Evolutionary conservation across 257 asterid species (phyloP).

Genomic region (Petunia secreta): DNA sequence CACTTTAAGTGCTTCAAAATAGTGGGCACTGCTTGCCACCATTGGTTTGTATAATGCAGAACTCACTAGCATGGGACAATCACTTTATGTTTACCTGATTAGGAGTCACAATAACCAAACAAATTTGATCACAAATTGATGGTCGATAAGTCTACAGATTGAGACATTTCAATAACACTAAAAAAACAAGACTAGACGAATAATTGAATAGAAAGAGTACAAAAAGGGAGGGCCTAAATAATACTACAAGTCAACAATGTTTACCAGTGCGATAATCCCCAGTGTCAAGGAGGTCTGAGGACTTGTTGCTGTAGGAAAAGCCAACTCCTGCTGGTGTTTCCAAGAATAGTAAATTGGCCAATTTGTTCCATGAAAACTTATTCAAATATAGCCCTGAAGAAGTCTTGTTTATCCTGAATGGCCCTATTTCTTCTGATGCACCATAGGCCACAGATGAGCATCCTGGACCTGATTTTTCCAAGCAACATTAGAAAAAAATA

Average conservation of each 20-base stretch:
- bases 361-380: slow-evolving; percentile 84
- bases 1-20: slow-evolving; percentile 16
- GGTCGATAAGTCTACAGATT: neutral
- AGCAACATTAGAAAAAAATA: neutral
- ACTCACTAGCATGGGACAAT: neutral
- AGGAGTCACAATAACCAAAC: slow-evolving; percentile 1
- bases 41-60: neutral
- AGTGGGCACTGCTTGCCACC: neutral
- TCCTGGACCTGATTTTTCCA: slow-evolving; percentile 69
- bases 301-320: slow-evolving; percentile 78
- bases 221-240: slow-evolving; percentile 7
- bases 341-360: slow-evolving; percentile 75
- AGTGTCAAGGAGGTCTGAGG: slow-evolving; percentile 79
- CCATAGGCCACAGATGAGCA: slow-evolving; percentile 99
- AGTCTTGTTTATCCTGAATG: slow-evolving; percentile 67
- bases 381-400: slow-evolving; percentile 68
- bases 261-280: slow-evolving; percentile 90
- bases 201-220: neutral
- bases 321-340: slow-evolving; percentile 99
- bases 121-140: neutral
- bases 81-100: neutral
- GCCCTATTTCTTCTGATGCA: slow-evolving; percentile 96
- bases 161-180: neutral
- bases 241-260: neutral
- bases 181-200: neutral